Percentiles rank a stretch among this genome's conserved stretches.
These are phyloP conservation scores for Arachis stenosperma DNA, from an alignment of 306 rosid species.

Conservation along the genomic window DNA sequence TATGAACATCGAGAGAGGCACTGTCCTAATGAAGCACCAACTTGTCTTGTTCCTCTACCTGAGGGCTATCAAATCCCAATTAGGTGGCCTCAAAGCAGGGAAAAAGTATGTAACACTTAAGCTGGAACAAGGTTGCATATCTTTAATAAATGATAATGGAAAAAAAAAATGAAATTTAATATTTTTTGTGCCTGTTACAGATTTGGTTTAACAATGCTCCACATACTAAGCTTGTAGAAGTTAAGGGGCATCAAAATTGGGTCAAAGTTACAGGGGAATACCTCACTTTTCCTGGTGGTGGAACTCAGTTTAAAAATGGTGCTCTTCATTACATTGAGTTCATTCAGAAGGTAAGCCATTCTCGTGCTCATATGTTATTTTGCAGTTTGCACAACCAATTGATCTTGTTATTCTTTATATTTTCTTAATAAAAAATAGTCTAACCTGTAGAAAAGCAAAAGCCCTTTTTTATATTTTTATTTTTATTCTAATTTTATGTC, in stretches of 20 bases:
- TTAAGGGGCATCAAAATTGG: constrained; percentile 95
- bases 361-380: constrained; percentile 19
- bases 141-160: constrained; percentile 10
- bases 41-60: constrained; percentile 83
- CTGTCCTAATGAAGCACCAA: constrained; percentile 70
- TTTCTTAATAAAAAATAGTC: constrained; percentile 26
- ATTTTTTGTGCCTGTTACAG: constrained; percentile 54
- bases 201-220: constrained; percentile 85
- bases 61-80: constrained; percentile 68
- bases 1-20: constrained; percentile 86
- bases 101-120: constrained; percentile 54
- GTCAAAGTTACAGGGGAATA: constrained; percentile 79
- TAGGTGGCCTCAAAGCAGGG: constrained; percentile 87
- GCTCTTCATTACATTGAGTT: constrained; percentile 90
- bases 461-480: background rate
- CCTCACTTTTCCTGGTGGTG: constrained; percentile 91
- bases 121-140: constrained; percentile 5
- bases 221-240: constrained; percentile 71
- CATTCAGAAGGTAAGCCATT: constrained; percentile 66
- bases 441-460: constrained; percentile 19
- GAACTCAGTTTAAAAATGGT: constrained; percentile 85
- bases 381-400: background rate
- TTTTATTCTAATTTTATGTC: background rate
- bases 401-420: constrained; percentile 14
- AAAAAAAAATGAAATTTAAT: constrained; percentile 19